These are phyloP conservation scores for Corynespora cassiicola DNA, from an alignment of 2,329 filamentous ascomycete genomes.

Conservation along the genomic window DNA sequence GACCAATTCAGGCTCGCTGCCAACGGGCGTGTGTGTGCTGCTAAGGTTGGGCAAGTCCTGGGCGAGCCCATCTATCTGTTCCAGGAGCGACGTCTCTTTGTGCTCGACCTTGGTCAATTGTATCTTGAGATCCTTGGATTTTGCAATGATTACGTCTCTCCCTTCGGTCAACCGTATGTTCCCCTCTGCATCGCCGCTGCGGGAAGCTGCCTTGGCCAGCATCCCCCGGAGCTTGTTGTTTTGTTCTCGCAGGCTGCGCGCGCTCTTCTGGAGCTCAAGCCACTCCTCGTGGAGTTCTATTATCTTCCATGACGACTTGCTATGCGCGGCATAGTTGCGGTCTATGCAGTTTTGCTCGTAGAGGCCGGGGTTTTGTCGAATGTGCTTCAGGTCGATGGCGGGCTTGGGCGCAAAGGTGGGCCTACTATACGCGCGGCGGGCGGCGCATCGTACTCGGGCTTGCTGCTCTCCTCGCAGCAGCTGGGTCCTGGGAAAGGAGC, in stretches of 20 bases:
- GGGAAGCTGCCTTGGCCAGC: conserved; percentile 50
- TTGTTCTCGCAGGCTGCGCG: conserved; percentile 67
- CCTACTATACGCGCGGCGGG: conserved; percentile 54
- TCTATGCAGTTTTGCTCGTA: conserved; percentile 84
- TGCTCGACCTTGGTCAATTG: conserved; percentile 66
- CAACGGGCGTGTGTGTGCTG: conserved; percentile 75
- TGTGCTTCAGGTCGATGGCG: conserved; percentile 83
- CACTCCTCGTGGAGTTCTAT: conserved; percentile 56
- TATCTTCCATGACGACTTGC: conserved; percentile 61
- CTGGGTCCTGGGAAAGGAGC: no score
- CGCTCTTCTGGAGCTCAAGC: conserved; percentile 62
- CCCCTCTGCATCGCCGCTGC: conserved; percentile 29
- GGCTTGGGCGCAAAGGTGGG: conserved; percentile 80
- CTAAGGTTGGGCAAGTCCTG: conserved; percentile 87
- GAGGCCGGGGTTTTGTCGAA: conserved; percentile 81
- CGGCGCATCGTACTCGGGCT: conserved; percentile 35
- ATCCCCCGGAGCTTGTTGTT: conserved; percentile 69
- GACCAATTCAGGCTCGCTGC: conserved; percentile 69
- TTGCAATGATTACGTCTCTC: conserved; percentile 63
- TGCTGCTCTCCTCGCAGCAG: conserved; percentile 4
- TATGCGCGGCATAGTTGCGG: conserved; percentile 75
- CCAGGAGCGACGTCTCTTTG: conserved; percentile 64
- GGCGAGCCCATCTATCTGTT: conserved; percentile 77
- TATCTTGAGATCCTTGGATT: conserved; percentile 71
- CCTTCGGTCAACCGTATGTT: conserved; percentile 40